Evolutionary conservation across 78 protist species (phyloP).

Genomic region (Tieghemostelium lacteum): DNA sequence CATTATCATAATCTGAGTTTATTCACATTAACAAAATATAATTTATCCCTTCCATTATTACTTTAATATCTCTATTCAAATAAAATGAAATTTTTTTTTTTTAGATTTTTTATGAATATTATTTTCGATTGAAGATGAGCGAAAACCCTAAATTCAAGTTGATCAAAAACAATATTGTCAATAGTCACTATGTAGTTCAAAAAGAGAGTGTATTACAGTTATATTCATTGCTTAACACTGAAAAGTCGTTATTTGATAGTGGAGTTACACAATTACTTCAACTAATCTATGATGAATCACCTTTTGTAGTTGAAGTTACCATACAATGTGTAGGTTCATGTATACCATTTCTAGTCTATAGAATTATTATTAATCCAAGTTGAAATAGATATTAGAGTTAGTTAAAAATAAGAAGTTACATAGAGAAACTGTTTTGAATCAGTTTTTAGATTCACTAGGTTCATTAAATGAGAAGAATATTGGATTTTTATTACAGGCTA

Average conservation of each 20-base stretch:
- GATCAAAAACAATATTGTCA: background rate
- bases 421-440: slow-evolving; percentile 27
- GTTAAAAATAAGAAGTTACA: slow-evolving; percentile 1
- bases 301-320: slow-evolving; percentile 7
- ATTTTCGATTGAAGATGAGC: too few relatives aligned
- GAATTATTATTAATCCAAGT: background rate
- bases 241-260: slow-evolving; percentile 8
- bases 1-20: too few relatives aligned
- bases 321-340: slow-evolving; percentile 17
- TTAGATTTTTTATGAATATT: too few relatives aligned
- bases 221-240: slow-evolving; percentile 7
- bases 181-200: slow-evolving; percentile 27
- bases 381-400: slow-evolving; percentile 7
- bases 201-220: slow-evolving; percentile 9
- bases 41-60: too few relatives aligned
- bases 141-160: slow-evolving; percentile 4
- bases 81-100: too few relatives aligned
- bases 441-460: slow-evolving; percentile 8
- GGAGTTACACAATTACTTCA: slow-evolving; percentile 1
- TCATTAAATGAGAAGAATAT: background rate
- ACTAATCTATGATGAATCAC: slow-evolving; percentile 1
- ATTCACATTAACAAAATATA: too few relatives aligned
- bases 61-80: too few relatives aligned
- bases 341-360: background rate
- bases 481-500: background rate